Evolutionary conservation across 768 basidiomycete genomes (phyloP).

Genomic region (Chalciporus sphaerocephalus): DNA sequence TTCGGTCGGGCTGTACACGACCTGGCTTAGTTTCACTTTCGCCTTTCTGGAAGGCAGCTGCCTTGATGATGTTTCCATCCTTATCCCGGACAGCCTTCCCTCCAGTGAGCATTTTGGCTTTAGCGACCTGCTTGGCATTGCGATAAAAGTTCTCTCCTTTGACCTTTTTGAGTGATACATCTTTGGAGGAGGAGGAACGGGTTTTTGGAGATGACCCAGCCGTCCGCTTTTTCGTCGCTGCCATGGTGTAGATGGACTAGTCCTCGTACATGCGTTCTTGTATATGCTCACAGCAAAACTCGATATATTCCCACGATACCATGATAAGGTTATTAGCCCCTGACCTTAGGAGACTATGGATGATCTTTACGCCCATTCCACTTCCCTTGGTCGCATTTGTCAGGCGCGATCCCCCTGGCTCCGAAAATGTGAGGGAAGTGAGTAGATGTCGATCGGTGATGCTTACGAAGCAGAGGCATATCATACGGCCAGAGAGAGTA

Average conservation of each 20-base stretch:
- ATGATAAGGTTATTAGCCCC: not conserved
- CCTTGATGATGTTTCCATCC: constrained; percentile 88
- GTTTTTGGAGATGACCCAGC: constrained; percentile 29
- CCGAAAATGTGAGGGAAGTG: not conserved
- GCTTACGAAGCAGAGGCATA: constrained; percentile 2
- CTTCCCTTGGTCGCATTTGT: too few species aligned
- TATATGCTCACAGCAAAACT: not conserved
- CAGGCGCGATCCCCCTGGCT: too few species aligned
- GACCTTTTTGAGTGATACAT: constrained; percentile 57
- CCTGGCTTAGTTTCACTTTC: constrained; percentile 89
- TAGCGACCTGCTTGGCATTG: constrained; percentile 81
- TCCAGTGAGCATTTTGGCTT: constrained; percentile 89
- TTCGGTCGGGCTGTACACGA: constrained; percentile 87
- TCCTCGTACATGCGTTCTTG: not conserved
- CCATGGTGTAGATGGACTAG: constrained; percentile 19
- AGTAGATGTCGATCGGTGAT: not conserved
- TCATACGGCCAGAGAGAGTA: not conserved
- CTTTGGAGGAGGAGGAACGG: constrained; percentile 45
- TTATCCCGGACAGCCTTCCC: constrained; percentile 88
- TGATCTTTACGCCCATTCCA: too few species aligned
- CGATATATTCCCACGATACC: constrained; percentile 10
- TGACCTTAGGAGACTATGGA: not conserved
- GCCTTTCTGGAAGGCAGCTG: constrained; percentile 94
- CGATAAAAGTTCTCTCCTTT: constrained; percentile 99
- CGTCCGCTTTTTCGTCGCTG: constrained; percentile 27